Base-by-base conservation (phyloP, 306 rosid species). In the Crotalaria pallida region DNA sequence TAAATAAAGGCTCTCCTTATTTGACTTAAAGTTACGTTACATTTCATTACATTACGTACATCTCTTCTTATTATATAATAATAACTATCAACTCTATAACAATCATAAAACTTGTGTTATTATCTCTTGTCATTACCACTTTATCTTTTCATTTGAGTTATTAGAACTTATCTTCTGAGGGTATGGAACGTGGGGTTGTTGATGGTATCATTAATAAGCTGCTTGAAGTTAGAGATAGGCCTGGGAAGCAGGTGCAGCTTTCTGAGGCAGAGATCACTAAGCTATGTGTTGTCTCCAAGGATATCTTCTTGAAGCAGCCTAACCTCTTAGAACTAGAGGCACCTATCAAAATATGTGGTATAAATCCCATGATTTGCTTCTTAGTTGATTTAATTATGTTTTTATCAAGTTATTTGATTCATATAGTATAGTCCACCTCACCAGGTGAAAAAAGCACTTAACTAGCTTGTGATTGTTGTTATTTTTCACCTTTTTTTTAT, bases 261-360 rank as follows among this genome's bases (percentile, higher is more conserved):
- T 81, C 83, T 34, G 98, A 93, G 81, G 2, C 83, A 2, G 97
- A 90, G 61, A 93, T 90, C 51, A 82, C 76, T 58, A 87, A 90
- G 82, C 96, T 93, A 56, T 93, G 97, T 80, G 6, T 76, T 40
- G 85, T 80, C 5, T 93, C 98, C 9, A 84, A 34, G 67, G 82
- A 72, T 26, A 84, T 88, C 60, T 93, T 93, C 83, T 47, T 81
- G 75, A 90, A 75, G 76, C 97, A 93, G 70, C 96, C 98, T 0
- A 90, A 81, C 78, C 89, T 93, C 22, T 83, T 90, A 84, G 93
- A 90, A 78, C 88, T 93, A 36, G 94, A 88, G 40, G 96, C 96
- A 19, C 97, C 98, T 6, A 51, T 90, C 74, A 88, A 87, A 79
- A 93, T 93, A 47, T 93, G 98, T 79, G 98, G 98, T 93, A 88